phyloP scores from a whole-genome alignment of 2,329 filamentous ascomycete genomes.

The Pyricularia sp. region DNA sequence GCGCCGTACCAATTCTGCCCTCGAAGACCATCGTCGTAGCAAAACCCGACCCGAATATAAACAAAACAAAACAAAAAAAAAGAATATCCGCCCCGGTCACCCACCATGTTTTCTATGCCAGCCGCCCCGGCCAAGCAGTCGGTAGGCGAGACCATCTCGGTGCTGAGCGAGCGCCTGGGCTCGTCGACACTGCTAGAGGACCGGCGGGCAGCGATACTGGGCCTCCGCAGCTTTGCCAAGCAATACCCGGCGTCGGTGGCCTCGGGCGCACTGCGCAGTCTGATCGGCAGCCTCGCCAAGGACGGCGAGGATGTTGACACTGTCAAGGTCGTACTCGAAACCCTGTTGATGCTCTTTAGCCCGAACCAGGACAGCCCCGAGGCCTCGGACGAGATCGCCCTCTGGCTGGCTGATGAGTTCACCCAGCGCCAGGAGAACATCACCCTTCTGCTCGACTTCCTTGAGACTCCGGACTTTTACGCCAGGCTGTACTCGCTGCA shows the following conservation, averaged over 20 bases:
- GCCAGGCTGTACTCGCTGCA: constrained; percentile 86
- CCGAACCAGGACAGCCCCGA: constrained; percentile 68
- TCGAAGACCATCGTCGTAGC: not conserved
- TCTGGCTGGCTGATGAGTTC: constrained; percentile 97
- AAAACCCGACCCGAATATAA: not conserved
- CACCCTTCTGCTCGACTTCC: constrained; percentile 76
- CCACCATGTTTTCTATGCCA: constrained; percentile 54
- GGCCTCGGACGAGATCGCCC: constrained; percentile 88
- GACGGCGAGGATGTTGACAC: constrained; percentile 95
- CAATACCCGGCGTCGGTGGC: constrained; percentile 93
- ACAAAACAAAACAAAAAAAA: not conserved
- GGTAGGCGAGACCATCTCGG: constrained; percentile 86
- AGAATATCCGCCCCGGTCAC: not conserved
- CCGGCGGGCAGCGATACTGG: constrained; percentile 83
- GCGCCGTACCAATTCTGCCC: not conserved
- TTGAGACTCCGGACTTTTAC: constrained; percentile 83
- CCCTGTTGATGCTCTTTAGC: constrained; percentile 83
- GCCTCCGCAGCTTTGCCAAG: constrained; percentile 91
- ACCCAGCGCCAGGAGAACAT: constrained; percentile 97
- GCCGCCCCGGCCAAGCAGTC: constrained; percentile 88
- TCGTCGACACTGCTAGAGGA: constrained; percentile 92
- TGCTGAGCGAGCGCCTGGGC: constrained; percentile 75
- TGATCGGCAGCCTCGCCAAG: constrained; percentile 77
- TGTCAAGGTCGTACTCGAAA: constrained; percentile 90
- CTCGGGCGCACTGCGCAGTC: constrained; percentile 77